Conservation (phyloP, 2,329 filamentous ascomycete genomes). For the Stachybotrys chartarum region DNA sequence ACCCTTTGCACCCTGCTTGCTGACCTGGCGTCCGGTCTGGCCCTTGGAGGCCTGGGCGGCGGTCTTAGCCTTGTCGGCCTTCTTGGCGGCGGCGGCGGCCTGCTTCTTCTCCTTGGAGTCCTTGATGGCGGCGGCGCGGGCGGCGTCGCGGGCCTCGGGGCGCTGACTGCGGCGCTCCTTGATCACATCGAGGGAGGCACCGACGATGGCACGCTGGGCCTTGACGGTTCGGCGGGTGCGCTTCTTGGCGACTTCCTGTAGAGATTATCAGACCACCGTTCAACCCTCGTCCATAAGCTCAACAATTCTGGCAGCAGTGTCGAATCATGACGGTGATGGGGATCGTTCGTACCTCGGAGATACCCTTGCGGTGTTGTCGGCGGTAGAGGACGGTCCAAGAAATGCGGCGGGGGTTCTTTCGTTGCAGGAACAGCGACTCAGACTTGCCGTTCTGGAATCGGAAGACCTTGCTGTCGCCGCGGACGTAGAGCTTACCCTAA, state of each 20-base stretch:
- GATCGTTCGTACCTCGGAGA: conserved; percentile 81
- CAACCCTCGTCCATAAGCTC: background rate
- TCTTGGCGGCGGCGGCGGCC: conserved; percentile 83
- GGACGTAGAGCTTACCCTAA: conserved; percentile 99
- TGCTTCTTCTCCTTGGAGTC: conserved; percentile 98
- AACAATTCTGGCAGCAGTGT: background rate
- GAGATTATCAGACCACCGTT: conserved; percentile 31
- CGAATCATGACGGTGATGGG: background rate
- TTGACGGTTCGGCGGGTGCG: conserved; percentile 97
- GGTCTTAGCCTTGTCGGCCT: conserved; percentile 97
- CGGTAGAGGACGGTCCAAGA: conserved; percentile 98
- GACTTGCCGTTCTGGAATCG: conserved; percentile 99
- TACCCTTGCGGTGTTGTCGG: conserved; percentile 99
- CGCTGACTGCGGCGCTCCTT: conserved; percentile 96
- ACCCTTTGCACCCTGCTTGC: conserved; percentile 97
- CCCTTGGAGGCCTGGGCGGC: conserved; percentile 70
- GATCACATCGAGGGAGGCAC: conserved; percentile 98
- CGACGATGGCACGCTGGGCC: conserved; percentile 97
- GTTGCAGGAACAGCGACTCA: conserved; percentile 99
- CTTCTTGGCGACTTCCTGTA: conserved; percentile 99
- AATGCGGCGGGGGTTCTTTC: conserved; percentile 99
- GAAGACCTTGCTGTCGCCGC: conserved; percentile 99
- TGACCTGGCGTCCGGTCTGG: conserved; percentile 71
- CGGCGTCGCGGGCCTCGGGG: conserved; percentile 90
- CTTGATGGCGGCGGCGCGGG: conserved; percentile 85